A percentile compares a stretch with the other conserved stretches of the same genome.
Evolutionary conservation across 805 yeast genomes (phyloP).

Genomic region (Cyberlindnera galapagoensis): DNA sequence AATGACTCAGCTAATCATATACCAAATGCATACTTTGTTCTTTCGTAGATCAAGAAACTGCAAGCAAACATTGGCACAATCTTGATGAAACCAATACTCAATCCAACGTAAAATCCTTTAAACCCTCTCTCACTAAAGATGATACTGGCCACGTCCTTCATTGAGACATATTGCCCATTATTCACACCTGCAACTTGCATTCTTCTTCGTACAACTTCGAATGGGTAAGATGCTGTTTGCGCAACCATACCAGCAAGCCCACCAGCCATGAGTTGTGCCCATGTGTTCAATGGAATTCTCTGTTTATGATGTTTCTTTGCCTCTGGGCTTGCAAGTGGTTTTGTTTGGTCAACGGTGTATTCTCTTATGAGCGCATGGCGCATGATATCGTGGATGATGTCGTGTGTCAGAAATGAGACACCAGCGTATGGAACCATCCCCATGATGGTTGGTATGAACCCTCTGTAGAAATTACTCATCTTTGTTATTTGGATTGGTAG

Average conservation of each 20-base stretch:
- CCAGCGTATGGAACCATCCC: constrained; percentile 99
- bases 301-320: constrained; percentile 11
- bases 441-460: constrained; percentile 86
- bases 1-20: constrained; percentile 1
- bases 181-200: constrained; percentile 91
- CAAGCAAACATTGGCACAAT: constrained; percentile 97
- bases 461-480: constrained; percentile 72
- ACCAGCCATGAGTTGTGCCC: constrained; percentile 94
- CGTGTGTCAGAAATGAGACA: constrained; percentile 93
- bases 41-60: constrained; percentile 89
- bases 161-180: constrained; percentile 47
- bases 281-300: constrained; percentile 67
- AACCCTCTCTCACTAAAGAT: constrained; percentile 73
- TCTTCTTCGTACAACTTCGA: constrained; percentile 89
- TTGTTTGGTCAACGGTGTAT: constrained; percentile 36
- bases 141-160: constrained; percentile 46
- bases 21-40: constrained; percentile 65
- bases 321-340: constrained; percentile 3
- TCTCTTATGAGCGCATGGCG: constrained; percentile 50
- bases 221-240: constrained; percentile 95
- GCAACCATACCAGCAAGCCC: constrained; percentile 94
- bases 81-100: constrained; percentile 91
- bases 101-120: constrained; percentile 88
- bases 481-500: constrained; percentile 18
- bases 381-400: constrained; percentile 79